phyloP scores from a whole-genome alignment of 345 rosid genomes.

The Eucalyptus virginea region DNA sequence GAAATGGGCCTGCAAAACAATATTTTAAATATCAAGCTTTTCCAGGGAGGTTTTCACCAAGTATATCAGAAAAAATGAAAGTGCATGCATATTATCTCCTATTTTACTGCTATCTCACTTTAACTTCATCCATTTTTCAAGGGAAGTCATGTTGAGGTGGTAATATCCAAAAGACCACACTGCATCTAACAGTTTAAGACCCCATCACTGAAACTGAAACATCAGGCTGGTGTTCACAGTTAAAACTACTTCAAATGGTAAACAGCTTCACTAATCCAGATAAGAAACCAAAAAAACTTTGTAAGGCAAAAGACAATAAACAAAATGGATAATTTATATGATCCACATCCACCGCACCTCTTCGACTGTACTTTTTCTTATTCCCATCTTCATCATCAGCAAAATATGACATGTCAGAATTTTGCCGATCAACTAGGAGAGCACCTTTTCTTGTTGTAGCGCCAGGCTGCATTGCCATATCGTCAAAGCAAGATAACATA shows the following conservation, averaged over 20 bases:
- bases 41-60: not conserved
- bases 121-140: not conserved
- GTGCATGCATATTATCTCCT: not conserved
- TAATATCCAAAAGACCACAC: not conserved
- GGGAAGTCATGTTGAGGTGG: not conserved
- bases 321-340: not conserved
- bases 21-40: not conserved
- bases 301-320: not conserved
- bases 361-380: conserved; percentile 70
- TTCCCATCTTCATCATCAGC: conserved; percentile 96
- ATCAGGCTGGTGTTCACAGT: not conserved
- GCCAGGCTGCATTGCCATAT: conserved; percentile 33
- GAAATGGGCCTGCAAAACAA: conserved; percentile 57
- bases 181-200: not conserved
- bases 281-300: not conserved
- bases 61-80: not conserved
- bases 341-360: conserved; percentile 44
- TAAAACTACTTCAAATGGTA: not conserved
- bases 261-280: not conserved
- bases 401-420: conserved; percentile 65
- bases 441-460: conserved; percentile 85
- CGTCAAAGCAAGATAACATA: not conserved
- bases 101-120: not conserved
- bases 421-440: conserved; percentile 60
- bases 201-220: not conserved